Evolutionary conservation across 768 basidiomycete species (phyloP).

Genomic region (Leccinum fibrillosum): DNA sequence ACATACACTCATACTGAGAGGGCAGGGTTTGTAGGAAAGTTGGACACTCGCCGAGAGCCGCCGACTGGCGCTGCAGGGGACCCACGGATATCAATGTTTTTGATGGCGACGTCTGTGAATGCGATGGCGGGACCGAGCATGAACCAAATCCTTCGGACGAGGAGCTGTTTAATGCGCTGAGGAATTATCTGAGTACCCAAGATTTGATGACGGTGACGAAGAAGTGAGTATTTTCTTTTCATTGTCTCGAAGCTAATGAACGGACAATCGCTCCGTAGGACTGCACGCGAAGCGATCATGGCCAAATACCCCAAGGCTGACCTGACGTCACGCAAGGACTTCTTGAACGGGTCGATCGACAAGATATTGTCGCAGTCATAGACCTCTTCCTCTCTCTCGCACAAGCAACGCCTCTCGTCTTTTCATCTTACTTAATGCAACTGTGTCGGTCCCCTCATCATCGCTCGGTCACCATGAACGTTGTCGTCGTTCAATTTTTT

Average conservation of each 20-base stretch:
- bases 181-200: slow-evolving; percentile 84
- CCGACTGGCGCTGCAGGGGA: slow-evolving; percentile 34
- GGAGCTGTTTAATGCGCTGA: slow-evolving; percentile 78
- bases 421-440: background rate
- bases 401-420: background rate
- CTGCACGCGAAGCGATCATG: slow-evolving; percentile 85
- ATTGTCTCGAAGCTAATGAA: background rate
- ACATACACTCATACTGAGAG: no score
- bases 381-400: background rate
- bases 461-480: no score
- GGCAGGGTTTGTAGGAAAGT: background rate
- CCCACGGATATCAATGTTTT: slow-evolving; percentile 82
- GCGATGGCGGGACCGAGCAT: slow-evolving; percentile 77
- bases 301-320: slow-evolving; percentile 94
- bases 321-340: slow-evolving; percentile 77
- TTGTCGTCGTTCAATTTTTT: background rate
- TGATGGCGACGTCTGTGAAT: slow-evolving; percentile 82
- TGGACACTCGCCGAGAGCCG: background rate
- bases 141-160: slow-evolving; percentile 82
- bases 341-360: slow-evolving; percentile 94
- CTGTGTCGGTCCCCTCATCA: background rate
- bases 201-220: slow-evolving; percentile 96
- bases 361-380: slow-evolving; percentile 84
- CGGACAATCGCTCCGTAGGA: slow-evolving; percentile 42
- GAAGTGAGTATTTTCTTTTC: slow-evolving; percentile 57